A percentile compares a stretch with the other conserved stretches of the same genome.
Conservation (phyloP, 768 basidiomycete genomes). For the Kondoa subrosea region DNA sequence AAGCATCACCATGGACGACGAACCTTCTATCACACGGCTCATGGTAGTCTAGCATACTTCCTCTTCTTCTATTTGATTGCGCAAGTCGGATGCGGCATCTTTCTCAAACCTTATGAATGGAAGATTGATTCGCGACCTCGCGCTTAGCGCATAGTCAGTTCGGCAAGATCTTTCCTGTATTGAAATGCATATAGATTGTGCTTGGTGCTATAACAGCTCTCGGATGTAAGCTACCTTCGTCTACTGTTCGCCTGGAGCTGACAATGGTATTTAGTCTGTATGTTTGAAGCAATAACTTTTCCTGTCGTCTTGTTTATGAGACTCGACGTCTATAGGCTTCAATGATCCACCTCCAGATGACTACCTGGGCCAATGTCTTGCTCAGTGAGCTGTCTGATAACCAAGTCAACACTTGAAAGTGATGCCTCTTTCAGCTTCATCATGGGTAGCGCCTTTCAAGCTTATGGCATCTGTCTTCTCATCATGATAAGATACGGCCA, state of each 20-base stretch:
- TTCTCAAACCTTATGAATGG: neutral
- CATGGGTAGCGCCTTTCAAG: slow-evolving; percentile 7
- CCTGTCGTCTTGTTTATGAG: neutral
- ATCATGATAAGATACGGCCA: neutral
- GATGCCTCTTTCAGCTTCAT: neutral
- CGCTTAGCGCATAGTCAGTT: neutral
- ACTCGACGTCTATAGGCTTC: neutral
- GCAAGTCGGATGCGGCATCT: slow-evolving; percentile 1
- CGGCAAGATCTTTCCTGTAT: slow-evolving; percentile 2
- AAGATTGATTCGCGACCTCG: neutral
- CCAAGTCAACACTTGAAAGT: neutral
- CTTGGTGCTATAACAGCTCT: neutral
- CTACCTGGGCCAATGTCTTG: slow-evolving; percentile 1
- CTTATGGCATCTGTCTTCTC: neutral
- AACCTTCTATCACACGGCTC: slow-evolving; percentile 6
- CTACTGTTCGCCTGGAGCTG: no score
- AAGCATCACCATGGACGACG: slow-evolving; percentile 6
- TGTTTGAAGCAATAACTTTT: neutral
- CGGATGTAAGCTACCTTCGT: no score
- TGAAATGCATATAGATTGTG: neutral
- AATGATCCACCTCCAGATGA: neutral
- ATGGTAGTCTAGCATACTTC: neutral
- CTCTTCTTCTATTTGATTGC: neutral
- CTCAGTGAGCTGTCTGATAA: neutral
- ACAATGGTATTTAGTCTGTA: no score